Evolutionary conservation across 2,329 filamentous ascomycete species (phyloP), one percentile per base, ranked within the genome.

Genomic region (Neophaeococcomyces mojaviensis): DNA sequence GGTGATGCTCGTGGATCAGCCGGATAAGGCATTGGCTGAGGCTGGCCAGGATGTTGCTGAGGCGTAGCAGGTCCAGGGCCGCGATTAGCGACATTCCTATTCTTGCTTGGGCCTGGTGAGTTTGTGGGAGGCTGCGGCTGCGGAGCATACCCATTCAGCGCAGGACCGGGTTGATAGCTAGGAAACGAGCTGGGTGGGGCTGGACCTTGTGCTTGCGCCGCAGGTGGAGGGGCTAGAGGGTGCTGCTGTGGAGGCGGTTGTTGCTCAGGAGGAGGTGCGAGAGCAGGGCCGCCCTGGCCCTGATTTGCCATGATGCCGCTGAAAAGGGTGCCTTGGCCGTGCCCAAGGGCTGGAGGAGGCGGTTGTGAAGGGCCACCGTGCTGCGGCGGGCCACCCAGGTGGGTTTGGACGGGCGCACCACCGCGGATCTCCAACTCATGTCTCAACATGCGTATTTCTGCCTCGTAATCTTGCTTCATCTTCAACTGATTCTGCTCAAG

Each of bases 401-500:
- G 83, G 51, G 84, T 80, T 32, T 55, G 53, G 12, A 56, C 52
- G 54, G 82, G 78, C 32, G 73, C 74, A 16, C 81, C 79, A 50
- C 81, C 81, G 57, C 81, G 77, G 56, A 77, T 73, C 61, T 86
- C 89, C 42, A 98, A 81, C 68, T 97, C 90, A 61, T 88, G 86
- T 63, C 87, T 86, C 58, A 98, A 78, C 60, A 84, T 78, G 54
- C 77, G 74, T 50, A 97, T 85, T 62, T 97, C 88, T 55, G 94
- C 88, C 62, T 98, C 92, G 62, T 97, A 97, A 62, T 96, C 94
- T 67, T 82, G 77, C 73, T 97, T 97, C 61, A 96, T 81, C 44
- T 79, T 80, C 59, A 90, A 77, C 61, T 97, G 92, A 39, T 83
- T 80, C 64, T 94, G 88, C 66, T 98, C 92, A 65, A 98, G 81